Evolutionary conservation across 495 filamentous ascomycete genomes (phyloP).

Genomic region (Staphylotrichum longicolle): DNA sequence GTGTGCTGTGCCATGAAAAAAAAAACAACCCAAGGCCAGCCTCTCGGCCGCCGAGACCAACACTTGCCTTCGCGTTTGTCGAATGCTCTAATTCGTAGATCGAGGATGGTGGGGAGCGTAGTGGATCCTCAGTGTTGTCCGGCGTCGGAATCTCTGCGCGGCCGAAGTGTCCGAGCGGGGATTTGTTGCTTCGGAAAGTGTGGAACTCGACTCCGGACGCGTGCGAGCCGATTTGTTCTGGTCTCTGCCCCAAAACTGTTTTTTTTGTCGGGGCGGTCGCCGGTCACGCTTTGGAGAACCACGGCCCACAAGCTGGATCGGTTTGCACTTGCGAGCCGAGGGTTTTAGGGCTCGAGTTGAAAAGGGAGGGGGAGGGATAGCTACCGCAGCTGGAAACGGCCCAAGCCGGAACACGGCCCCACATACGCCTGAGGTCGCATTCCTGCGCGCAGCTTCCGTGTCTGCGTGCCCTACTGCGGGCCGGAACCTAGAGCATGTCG

Average conservation of each 20-base stretch:
- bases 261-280: background rate
- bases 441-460: background rate
- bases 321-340: background rate
- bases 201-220: conserved; percentile 17
- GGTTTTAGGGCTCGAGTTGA: background rate
- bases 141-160: conserved; percentile 14
- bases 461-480: background rate
- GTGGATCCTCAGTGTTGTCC: conserved; percentile 3
- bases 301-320: background rate
- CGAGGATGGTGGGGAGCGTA: background rate
- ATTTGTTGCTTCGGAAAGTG: conserved; percentile 20
- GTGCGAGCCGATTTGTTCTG: conserved; percentile 11
- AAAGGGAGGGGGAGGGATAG: background rate
- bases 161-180: conserved; percentile 19
- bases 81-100: no score
- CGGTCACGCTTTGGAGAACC: no score
- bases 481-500: background rate
- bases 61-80: no score
- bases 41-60: no score
- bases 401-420: conserved; percentile 10
- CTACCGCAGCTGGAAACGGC: background rate
- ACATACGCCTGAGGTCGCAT: conserved; percentile 2
- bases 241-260: background rate
- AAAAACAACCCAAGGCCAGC: no score
- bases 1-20: no score